Evolutionary conservation across 306 rosid genomes (phyloP).

Genomic region (Abrus precatorius): DNA sequence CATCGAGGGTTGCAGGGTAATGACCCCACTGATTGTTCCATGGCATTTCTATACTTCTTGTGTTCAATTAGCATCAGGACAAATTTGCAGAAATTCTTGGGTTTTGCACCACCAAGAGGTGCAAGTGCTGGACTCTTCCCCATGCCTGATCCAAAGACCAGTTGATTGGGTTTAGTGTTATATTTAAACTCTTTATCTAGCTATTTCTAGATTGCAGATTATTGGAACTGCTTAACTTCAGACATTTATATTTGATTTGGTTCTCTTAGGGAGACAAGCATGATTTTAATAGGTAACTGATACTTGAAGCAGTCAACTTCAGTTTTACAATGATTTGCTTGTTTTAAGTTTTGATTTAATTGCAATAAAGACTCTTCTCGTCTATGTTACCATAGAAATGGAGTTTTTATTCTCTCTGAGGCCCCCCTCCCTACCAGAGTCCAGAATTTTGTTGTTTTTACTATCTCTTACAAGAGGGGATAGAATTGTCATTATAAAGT

Average conservation of each 20-base stretch:
- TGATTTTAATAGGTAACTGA: conserved; percentile 46
- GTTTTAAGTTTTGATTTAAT: conserved; percentile 1
- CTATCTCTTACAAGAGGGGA: background rate
- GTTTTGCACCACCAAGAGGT: conserved; percentile 95
- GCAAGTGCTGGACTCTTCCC: conserved; percentile 89
- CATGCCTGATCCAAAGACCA: conserved; percentile 96
- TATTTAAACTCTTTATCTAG: conserved; percentile 20
- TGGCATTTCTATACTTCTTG: conserved; percentile 94
- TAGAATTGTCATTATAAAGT: background rate
- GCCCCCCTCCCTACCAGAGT: background rate
- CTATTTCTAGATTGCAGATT: conserved; percentile 43
- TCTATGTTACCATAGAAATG: background rate
- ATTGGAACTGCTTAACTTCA: conserved; percentile 47
- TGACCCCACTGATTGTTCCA: conserved; percentile 93
- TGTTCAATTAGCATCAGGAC: conserved; percentile 95
- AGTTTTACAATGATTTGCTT: conserved; percentile 40
- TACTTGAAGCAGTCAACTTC: conserved; percentile 36
- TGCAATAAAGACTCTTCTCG: conserved; percentile 40
- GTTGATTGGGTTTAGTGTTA: conserved; percentile 53
- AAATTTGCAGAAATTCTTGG: conserved; percentile 95
- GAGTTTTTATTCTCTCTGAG: background rate
- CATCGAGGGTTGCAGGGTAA: conserved; percentile 90
- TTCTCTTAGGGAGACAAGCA: conserved; percentile 41
- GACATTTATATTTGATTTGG: conserved; percentile 40
- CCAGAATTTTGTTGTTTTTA: background rate